These are phyloP conservation scores for Ganoderma boninense DNA, from an alignment of 1,284 basidiomycete genomes.

Conservation along the genomic window DNA sequence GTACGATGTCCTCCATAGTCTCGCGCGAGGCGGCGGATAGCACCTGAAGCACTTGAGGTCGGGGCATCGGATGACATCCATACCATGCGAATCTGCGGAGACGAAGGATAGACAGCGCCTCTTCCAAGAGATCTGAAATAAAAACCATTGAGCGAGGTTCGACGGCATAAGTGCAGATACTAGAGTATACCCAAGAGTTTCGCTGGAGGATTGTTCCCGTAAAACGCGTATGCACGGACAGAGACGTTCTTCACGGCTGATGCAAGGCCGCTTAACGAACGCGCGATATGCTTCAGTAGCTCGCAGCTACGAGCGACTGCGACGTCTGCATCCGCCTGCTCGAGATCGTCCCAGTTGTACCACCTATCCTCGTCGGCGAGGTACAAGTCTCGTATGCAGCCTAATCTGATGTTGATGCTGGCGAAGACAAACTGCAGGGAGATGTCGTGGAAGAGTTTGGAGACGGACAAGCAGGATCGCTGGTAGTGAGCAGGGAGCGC, in stretches of 20 bases:
- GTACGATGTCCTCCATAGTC: neutral
- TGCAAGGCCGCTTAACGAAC: neutral
- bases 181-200: neutral
- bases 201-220: neutral
- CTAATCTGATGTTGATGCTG: constrained; percentile 1
- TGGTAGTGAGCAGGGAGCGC: neutral
- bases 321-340: neutral
- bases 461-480: constrained; percentile 8
- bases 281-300: neutral
- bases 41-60: neutral
- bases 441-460: constrained; percentile 1
- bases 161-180: no score
- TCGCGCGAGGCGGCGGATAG: neutral
- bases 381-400: neutral
- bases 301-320: neutral
- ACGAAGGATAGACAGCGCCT: neutral
- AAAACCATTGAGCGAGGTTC: no score
- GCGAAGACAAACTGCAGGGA: constrained; percentile 5
- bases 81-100: neutral
- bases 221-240: neutral
- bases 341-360: neutral
- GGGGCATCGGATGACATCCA: neutral
- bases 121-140: neutral
- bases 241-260: neutral
- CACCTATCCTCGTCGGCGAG: neutral